These are phyloP conservation scores for Pseudogymnoascus sp. DNA, from an alignment of 2,329 filamentous ascomycete species.

Conservation along the genomic window DNA sequence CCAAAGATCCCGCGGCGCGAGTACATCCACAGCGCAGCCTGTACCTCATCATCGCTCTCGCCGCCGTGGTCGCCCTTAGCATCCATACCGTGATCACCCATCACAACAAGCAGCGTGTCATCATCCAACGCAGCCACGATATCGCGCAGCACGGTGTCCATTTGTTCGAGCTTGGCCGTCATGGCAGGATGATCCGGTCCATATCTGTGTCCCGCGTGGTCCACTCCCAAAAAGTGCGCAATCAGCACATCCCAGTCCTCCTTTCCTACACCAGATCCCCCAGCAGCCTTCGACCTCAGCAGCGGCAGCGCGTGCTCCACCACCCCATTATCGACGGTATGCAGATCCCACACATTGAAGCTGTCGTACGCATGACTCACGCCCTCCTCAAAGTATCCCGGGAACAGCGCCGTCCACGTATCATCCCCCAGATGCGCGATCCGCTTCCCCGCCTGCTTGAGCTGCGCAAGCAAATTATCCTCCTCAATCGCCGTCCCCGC, in stretches of 20 bases:
- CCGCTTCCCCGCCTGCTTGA: constrained; percentile 58
- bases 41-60: constrained; percentile 90
- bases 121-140: constrained; percentile 70
- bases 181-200: constrained; percentile 89
- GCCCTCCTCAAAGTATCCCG: constrained; percentile 81
- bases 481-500: constrained; percentile 92
- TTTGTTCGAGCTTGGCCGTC: constrained; percentile 82
- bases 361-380: constrained; percentile 88
- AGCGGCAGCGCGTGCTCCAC: constrained; percentile 84
- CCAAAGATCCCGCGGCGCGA: constrained; percentile 82
- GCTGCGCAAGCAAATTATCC: constrained; percentile 64
- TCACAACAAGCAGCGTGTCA: constrained; percentile 79
- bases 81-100: constrained; percentile 99
- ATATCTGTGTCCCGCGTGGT: constrained; percentile 94
- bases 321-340: constrained; percentile 94
- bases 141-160: constrained; percentile 71
- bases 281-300: constrained; percentile 44
- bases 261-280: constrained; percentile 22
- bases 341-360: constrained; percentile 96
- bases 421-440: constrained; percentile 96
- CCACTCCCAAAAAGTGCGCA: constrained; percentile 88
- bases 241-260: constrained; percentile 88
- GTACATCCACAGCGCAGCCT: constrained; percentile 98
- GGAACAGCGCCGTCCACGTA: constrained; percentile 91
- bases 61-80: constrained; percentile 95